Evolutionary conservation across 1,284 basidiomycete species (phyloP).

Genomic region (Malassezia psittaci): DNA sequence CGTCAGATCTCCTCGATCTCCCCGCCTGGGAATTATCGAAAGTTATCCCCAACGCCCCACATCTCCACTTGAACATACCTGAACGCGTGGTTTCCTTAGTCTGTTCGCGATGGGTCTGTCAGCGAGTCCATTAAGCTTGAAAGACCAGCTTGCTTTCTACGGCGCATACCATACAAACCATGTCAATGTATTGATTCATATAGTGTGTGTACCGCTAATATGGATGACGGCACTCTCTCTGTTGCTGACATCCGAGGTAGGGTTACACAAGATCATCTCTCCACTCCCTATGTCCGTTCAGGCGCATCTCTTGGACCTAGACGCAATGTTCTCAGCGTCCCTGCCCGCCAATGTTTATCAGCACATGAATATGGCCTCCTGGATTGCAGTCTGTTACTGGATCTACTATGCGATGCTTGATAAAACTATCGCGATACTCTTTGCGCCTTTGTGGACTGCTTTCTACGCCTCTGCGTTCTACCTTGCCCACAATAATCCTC

Average conservation of each 20-base stretch:
- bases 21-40: too few species aligned
- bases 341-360: slow-evolving; percentile 1
- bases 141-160: slow-evolving; percentile 36
- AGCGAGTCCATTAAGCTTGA: slow-evolving; percentile 27
- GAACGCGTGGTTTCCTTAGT: too few species aligned
- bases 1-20: too few species aligned
- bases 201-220: slow-evolving; percentile 35
- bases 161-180: slow-evolving; percentile 38
- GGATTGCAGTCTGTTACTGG: slow-evolving; percentile 18
- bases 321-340: neutral
- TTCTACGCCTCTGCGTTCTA: slow-evolving; percentile 19
- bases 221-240: slow-evolving; percentile 20
- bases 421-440: slow-evolving; percentile 20
- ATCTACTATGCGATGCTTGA: slow-evolving; percentile 34
- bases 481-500: slow-evolving; percentile 17
- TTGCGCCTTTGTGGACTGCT: slow-evolving; percentile 25
- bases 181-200: slow-evolving; percentile 38
- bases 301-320: neutral
- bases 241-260: neutral
- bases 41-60: neutral
- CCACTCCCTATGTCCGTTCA: neutral
- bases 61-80: neutral
- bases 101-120: slow-evolving; percentile 22
- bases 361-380: slow-evolving; percentile 11
- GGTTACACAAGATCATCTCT: neutral